Evolutionary conservation across 2,329 filamentous ascomycete species (phyloP), one percentile per base, ranked within the genome.

Genomic region (Diaporthe citri): DNA sequence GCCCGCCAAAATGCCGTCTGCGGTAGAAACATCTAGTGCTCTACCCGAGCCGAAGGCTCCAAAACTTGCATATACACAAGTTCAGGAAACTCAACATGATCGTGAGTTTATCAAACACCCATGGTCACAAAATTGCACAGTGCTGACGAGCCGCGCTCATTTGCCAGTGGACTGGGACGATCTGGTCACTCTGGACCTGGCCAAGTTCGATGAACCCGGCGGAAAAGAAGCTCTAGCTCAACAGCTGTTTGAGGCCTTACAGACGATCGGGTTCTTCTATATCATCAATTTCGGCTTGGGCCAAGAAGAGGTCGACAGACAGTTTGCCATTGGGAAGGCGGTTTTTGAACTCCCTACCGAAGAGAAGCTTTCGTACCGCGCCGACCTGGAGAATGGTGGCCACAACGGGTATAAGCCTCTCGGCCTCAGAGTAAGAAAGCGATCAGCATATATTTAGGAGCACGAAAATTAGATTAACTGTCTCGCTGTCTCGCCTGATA

Each of bases 211-310:
- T 39, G 82, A 86, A 46, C 88, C 88, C 0, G 88, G 87, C 1
- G 89, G 89, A 5, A 91, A 90, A 78, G 83, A 90, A 76, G 82
- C 83, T 52, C 82, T 92, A 0, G 88, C 89, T 1, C 84, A 86
- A 62, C 88, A 91, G 76, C 84, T 92, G 1, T 85, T 88, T 28
- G 87, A 91, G 71, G 89, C 89, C 3, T 87, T 90, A 12, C 83
- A 86, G 43, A 82, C 86, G 48, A 84, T 87, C 55, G 83, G 90
- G 0, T 90, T 92, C 83, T 93, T 92, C 82, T 92, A 92, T 76
- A 87, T 92, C 28, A 88, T 88, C 75, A 91, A 92, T 81, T 92
- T 90, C 76, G 90, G 90, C 43, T 85, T 93, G n/a, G 83, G 82
- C 0, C 89, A 92, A 79, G 89, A 91, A 62, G 84, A 91, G 79